A percentile compares a stretch with the other conserved stretches of the same genome.
Conservation (phyloP, 2,329 filamentous ascomycete species). For the Verticillium klebahnii region DNA sequence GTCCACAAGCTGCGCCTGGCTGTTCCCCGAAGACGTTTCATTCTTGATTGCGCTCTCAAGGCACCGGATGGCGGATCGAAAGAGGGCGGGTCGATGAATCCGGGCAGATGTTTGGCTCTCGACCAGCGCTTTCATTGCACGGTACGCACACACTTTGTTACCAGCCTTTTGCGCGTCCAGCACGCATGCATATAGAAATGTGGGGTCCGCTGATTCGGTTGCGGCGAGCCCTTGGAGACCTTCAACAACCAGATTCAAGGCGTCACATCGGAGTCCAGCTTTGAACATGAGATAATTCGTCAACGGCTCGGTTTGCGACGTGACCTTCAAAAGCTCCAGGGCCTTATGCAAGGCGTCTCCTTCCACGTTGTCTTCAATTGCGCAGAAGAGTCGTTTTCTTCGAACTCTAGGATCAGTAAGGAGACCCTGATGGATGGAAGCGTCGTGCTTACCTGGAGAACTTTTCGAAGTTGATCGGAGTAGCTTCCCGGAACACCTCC, state of each 20-base stretch:
- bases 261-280: conserved; percentile 54
- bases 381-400: conserved; percentile 71
- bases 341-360: conserved; percentile 46
- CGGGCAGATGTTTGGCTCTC: conserved; percentile 16
- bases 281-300: conserved; percentile 76
- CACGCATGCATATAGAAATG: conserved; percentile 74
- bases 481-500: conserved; percentile 57
- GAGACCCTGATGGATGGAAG: background rate
- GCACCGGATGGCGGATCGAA: conserved; percentile 49
- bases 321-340: conserved; percentile 55
- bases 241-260: conserved; percentile 54
- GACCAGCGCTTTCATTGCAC: conserved; percentile 28
- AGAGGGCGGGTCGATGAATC: conserved; percentile 28
- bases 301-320: conserved; percentile 54
- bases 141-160: conserved; percentile 51
- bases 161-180: conserved; percentile 67
- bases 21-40: background rate
- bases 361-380: conserved; percentile 51
- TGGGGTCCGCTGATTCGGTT: conserved; percentile 46
- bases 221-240: conserved; percentile 59
- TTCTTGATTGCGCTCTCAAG: conserved; percentile 16
- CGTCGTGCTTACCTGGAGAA: conserved; percentile 51
- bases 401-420: conserved; percentile 13
- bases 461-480: conserved; percentile 62
- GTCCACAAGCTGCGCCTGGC: conserved; percentile 5